phyloP scores from a whole-genome alignment of 2,329 filamentous ascomycete genomes.

The Echinosphaeria canescens region DNA sequence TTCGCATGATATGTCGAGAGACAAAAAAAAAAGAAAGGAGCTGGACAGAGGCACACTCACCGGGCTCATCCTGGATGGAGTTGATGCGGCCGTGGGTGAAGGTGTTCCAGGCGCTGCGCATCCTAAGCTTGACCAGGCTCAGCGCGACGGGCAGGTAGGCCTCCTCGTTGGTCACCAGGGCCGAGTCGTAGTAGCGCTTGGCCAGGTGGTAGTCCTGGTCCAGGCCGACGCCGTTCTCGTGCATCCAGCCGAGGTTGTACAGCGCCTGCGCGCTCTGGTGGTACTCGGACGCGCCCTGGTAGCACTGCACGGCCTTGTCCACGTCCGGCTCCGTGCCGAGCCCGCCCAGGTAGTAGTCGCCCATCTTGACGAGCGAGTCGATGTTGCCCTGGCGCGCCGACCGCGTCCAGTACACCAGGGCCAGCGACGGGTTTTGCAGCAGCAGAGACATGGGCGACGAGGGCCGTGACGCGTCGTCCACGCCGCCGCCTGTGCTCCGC shows the following conservation, averaged over 20 bases:
- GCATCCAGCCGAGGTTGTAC: slow-evolving; percentile 98
- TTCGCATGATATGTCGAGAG: too few species aligned
- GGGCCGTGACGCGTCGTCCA: too few species aligned
- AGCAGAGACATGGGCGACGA: slow-evolving; percentile 21
- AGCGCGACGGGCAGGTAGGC: slow-evolving; percentile 86
- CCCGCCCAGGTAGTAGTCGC: slow-evolving; percentile 84
- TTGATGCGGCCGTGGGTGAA: slow-evolving; percentile 81
- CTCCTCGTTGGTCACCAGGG: slow-evolving; percentile 76
- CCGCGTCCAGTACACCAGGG: slow-evolving; percentile 84
- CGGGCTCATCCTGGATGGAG: slow-evolving; percentile 73
- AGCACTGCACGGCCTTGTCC: slow-evolving; percentile 83
- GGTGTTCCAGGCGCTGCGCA: slow-evolving; percentile 85
- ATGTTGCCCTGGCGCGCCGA: slow-evolving; percentile 86
- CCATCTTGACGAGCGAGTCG: slow-evolving; percentile 93
- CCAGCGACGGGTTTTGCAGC: slow-evolving; percentile 34
- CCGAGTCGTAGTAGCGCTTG: slow-evolving; percentile 88
- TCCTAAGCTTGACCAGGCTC: slow-evolving; percentile 64
- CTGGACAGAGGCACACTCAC: too few species aligned
- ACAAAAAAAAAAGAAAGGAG: too few species aligned
- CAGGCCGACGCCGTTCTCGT: slow-evolving; percentile 85
- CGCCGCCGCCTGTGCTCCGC: too few species aligned
- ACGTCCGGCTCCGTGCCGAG: slow-evolving; percentile 50
- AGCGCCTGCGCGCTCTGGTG: slow-evolving; percentile 85
- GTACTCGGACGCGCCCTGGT: slow-evolving; percentile 77
- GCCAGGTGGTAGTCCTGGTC: slow-evolving; percentile 94